Base-by-base conservation (phyloP, 192 early-diverging fungal genomes). In the Martensiomyces pterosporus region DNA sequence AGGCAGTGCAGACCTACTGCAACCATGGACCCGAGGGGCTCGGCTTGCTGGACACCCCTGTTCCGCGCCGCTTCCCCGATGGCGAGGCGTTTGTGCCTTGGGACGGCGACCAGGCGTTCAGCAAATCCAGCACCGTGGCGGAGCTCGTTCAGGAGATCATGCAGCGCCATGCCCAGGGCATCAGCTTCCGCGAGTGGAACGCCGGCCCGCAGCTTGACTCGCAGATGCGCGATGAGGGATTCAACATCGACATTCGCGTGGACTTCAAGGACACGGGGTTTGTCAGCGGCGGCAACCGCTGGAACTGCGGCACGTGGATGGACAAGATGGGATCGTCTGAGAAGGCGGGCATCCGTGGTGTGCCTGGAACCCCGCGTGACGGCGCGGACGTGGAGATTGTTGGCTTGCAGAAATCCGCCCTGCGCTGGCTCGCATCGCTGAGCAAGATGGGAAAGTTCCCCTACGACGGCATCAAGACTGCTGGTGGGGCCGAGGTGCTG, bases 271-370 rank as follows among this genome's bases (percentile, higher is more conserved):
- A 65, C 12, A 85, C 79, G 0, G 97, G 94, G 14, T 81, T 96
- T 39, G 75, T 97, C 19, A 55, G 67, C 43, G 94, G 97, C 42
- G 97, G 97, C 22, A 97, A 83, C 60, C 32, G 75, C 27, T 93
- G 75, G 72, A 99, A 99, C 71, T 99, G 94, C 53, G 94, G 97
- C 21, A 98, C 93, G 0, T 99, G 94, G 97, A 98, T 98, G 93
- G 97, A 98, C 73, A 99, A 97, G 67, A 92, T 90, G 89, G 89
- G 90, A 13, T 93, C 96, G 66, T 91, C 86, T 22, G 85, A 82
- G 29, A 94, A 90, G 72, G 94, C 97, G n/a, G 85, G 88, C 6
- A 98, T 81, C 27, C 85, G 85, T 23, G 97, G 97, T 2, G 55
- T 86, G 18, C 97, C 94, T 1, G 92, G 86, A 0, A 99, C 92